Percentiles rank a stretch among this genome's conserved stretches.
Conservation (phyloP, 345 rosid genomes). For the Limnanthes douglasii region DNA sequence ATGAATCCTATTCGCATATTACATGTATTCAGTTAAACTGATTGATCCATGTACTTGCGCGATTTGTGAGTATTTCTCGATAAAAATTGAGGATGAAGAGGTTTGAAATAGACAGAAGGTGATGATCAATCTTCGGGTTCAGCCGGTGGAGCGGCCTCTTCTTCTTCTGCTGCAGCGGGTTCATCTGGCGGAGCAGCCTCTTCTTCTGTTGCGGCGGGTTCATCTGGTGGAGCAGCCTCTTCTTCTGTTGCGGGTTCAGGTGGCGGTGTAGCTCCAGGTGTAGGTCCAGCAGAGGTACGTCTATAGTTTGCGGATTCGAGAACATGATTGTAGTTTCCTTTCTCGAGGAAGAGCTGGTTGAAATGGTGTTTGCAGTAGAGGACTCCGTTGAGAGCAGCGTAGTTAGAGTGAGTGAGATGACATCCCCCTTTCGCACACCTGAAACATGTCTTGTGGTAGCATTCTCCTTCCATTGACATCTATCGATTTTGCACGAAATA, state of each 20-base stretch:
- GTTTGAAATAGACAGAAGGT: too few relatives aligned
- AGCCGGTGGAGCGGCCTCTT: too few relatives aligned
- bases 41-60: too few relatives aligned
- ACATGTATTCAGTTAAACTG: too few relatives aligned
- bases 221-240: constrained; percentile 5
- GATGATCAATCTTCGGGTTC: too few relatives aligned
- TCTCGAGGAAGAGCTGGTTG: constrained; percentile 84
- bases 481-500: constrained; percentile 3
- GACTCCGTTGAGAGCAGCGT: constrained; percentile 79
- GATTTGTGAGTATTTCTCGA: too few relatives aligned
- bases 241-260: constrained; percentile 10
- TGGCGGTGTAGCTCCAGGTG: constrained; percentile 5
- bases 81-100: too few relatives aligned
- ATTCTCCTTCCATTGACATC: constrained; percentile 79
- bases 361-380: constrained; percentile 92
- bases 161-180: constrained; percentile 6
- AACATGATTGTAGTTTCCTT: constrained; percentile 72
- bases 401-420: constrained; percentile 74
- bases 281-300: constrained; percentile 22
- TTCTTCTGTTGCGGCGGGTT: constrained; percentile 8
- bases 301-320: constrained; percentile 41
- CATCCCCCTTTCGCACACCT: constrained; percentile 85
- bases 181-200: constrained; percentile 5
- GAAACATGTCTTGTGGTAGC: constrained; percentile 88
- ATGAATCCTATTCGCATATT: too few relatives aligned